Evolutionary conservation across 371 early-diverging fungal species (phyloP).

Genomic region (Mortierella polycephala): DNA sequence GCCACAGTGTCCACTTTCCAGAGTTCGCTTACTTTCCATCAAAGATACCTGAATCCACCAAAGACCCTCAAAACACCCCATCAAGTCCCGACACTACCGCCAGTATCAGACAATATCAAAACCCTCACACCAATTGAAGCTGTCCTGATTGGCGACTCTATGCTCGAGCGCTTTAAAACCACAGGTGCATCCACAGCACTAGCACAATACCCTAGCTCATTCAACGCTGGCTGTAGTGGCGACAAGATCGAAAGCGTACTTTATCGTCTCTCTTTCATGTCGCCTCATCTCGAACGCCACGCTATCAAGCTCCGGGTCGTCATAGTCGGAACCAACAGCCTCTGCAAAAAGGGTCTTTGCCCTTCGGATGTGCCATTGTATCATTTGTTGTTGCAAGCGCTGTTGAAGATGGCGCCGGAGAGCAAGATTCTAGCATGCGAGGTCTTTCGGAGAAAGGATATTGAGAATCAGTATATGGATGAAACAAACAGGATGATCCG

Average conservation of each 20-base stretch:
- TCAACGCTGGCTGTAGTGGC: slow-evolving; percentile 23
- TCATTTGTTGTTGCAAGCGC: slow-evolving; percentile 16
- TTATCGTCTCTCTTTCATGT: slow-evolving; percentile 21
- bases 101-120: background rate
- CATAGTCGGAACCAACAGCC: slow-evolving; percentile 21
- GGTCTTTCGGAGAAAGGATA: slow-evolving; percentile 16
- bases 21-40: background rate
- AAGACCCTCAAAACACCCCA: background rate
- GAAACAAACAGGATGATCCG: slow-evolving; percentile 9
- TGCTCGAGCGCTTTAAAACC: slow-evolving; percentile 28
- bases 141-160: slow-evolving; percentile 21
- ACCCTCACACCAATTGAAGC: background rate
- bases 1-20: slow-evolving; percentile 9
- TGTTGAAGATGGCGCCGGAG: background rate
- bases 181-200: slow-evolving; percentile 12
- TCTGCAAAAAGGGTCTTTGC: slow-evolving; percentile 24
- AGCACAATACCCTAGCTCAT: slow-evolving; percentile 5
- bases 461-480: slow-evolving; percentile 6
- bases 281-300: slow-evolving; percentile 1
- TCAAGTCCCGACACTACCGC: background rate
- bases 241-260: slow-evolving; percentile 28
- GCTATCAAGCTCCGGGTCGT: slow-evolving; percentile 21
- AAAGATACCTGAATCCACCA: too few species aligned
- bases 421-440: slow-evolving; percentile 12
- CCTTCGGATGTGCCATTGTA: slow-evolving; percentile 9